These are phyloP conservation scores for Trichoderma aggressivum DNA, from an alignment of 2,329 filamentous ascomycete genomes.

Conservation along the genomic window DNA sequence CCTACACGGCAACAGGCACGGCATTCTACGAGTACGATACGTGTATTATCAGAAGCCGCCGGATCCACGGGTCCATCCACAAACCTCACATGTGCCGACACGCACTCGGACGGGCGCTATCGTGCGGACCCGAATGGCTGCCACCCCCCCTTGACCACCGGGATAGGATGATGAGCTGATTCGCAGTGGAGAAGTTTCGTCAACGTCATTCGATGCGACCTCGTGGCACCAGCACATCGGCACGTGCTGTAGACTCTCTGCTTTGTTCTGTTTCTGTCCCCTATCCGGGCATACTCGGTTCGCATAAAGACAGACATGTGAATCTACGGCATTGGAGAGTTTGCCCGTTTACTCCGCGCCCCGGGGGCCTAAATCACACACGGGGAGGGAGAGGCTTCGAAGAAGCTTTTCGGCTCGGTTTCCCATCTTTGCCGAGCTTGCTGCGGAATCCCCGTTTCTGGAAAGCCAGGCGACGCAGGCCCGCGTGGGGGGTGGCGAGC, in stretches of 20 bases:
- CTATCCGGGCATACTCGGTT: background rate
- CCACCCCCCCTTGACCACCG: background rate
- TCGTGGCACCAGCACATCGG: background rate
- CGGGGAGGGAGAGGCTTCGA: background rate
- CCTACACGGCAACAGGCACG: background rate
- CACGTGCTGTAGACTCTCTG: background rate
- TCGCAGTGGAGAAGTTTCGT: background rate
- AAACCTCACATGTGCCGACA: background rate
- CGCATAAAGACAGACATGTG: background rate
- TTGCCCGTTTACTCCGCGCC: background rate
- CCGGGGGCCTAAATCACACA: background rate
- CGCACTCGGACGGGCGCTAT: background rate
- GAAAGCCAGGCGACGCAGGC: background rate
- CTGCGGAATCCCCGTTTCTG: background rate
- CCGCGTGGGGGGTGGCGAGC: background rate
- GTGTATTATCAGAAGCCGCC: background rate
- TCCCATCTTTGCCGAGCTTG: background rate
- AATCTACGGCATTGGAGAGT: background rate
- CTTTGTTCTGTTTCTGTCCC: background rate
- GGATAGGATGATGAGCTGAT: slow-evolving; percentile 6
- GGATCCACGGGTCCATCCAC: background rate
- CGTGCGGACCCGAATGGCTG: background rate
- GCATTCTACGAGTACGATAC: background rate
- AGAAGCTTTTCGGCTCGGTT: background rate
- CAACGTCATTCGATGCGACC: background rate